Evolutionary conservation across 192 early-diverging fungal species (phyloP), one percentile per base, ranked within the genome.

Genomic region (Backusella parvicylindrica): DNA sequence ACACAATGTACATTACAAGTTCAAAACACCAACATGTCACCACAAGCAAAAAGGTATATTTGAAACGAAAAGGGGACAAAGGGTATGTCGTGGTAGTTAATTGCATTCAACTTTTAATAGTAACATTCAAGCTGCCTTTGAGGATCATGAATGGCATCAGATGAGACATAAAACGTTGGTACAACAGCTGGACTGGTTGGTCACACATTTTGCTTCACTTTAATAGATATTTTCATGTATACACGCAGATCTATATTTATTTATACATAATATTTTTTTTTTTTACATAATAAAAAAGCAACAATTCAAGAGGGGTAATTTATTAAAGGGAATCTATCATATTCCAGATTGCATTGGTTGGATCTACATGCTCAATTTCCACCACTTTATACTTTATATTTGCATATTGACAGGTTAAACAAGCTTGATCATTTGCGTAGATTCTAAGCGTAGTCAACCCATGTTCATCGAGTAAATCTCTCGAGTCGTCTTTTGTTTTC

Each of bases 131-230:
- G 33, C 53, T 11, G 56, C 72, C 12, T 73, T 73, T 64, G 72
- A 73, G 18, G 72, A 73, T 31, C 33, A 73, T 30, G 72, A 60
- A 32, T 73, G 72, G 72, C 72, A 73, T 38, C 72, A 73, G 33
- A 73, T 64, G 38, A 64, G 63, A 65, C 72, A 73, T 31, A 65
- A 60, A 32, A 73, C 72, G 11, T 38, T 73, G 30, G 72, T 73
- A 28, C 72, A 73, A 65, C 72, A 73, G 72, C 63, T 73, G 63
- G 72, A 73, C 63, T 73, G 72, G 72, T 65, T 73, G 30, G 37
- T 32, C 11, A 33, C 56, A n/a, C 63, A 73, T 13, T 63, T 64
- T 73, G 21, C 31, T 43, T 64, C 72, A 16, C 40, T 73, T 15
- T 70, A 70, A 16, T 28, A 13, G 53, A 47, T n/a, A 47, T n/a